Conservation (phyloP, 768 basidiomycete genomes). For the Boletus rufocinnamomeus region DNA sequence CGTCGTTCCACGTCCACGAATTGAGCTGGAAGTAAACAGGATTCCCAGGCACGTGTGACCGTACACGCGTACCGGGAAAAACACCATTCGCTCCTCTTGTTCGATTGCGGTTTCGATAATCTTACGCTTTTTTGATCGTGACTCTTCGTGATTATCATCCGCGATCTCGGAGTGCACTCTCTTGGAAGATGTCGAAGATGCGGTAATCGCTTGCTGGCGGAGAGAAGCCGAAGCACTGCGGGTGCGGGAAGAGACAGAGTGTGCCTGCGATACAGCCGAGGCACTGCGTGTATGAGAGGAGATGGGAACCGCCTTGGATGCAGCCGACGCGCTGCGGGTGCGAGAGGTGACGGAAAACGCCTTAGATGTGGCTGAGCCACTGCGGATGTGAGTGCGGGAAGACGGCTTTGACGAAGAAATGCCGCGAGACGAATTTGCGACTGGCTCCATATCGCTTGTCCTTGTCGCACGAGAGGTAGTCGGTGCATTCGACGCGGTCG, state of each 20-base stretch:
- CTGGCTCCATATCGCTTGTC: no score
- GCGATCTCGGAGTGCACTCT: not conserved
- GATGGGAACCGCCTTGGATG: no score
- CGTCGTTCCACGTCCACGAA: conserved; percentile 13
- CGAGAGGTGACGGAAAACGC: no score
- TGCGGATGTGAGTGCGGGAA: no score
- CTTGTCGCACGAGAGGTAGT: not conserved
- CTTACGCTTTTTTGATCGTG: not conserved
- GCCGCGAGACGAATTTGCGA: no score
- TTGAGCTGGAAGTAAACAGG: conserved; percentile 13
- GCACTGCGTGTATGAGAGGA: no score
- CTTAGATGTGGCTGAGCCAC: no score
- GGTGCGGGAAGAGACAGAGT: no score
- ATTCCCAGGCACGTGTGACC: conserved; percentile 1
- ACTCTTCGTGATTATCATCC: not conserved
- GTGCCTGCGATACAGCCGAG: no score
- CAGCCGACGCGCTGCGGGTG: no score
- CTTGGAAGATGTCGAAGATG: not conserved
- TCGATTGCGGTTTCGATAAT: not conserved
- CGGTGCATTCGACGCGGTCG: not conserved
- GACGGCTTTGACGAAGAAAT: no score
- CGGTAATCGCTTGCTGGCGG: not conserved
- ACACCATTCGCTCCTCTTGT: not conserved
- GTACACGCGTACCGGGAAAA: conserved; percentile 1
- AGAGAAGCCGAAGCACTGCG: no score